Base-by-base conservation (phyloP, 2,329 filamentous ascomycete species). In the Lachnellula arida region DNA sequence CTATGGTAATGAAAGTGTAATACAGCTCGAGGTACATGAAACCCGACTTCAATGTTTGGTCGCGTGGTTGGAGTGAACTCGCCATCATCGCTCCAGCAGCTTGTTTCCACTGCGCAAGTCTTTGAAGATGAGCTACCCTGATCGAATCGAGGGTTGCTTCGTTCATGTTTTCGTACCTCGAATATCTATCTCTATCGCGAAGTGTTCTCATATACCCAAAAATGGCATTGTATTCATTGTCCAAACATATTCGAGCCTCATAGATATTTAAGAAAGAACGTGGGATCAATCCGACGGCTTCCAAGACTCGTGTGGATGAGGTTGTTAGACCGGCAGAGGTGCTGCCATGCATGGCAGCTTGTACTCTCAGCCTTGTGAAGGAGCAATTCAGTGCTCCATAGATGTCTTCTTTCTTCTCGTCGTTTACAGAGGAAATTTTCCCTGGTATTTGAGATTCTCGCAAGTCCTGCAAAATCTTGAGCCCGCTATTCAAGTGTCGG, bases 21-120 rank as follows among this genome's bases (percentile, higher is more conserved):
- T 60, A 60, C 11, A 60, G 46, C 34, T 58, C 50, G 12, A 60
- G 56, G 49, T 58, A 60, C 42, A 39, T 23, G 14, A 40, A 49
- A 9, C 37, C 46, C 9, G 37, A 40, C 15, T 40, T 17, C 28
- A 32, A 32, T 11, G 46, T 28, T 5, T 28, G n/a, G 23, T 32
- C 17, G n/a, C 17, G 23, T 46, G 32, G 2, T 11, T 14, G 19
- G 25, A 22, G 5, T 19, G 19, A 14, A 17, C 25, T 15, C n/a
- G 15, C 28, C 39, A 40, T 49, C 52, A 54, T 48, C 9, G 19
- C 14, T 17, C 22, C 40, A n/a, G 46, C 43, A 3, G 52, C 46
- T 9, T n/a, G 14, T 15, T 49, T 23, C 52, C 52, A 54, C 46
- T 54, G 46, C 17, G 49, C n/a, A 9, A 54, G 52, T 43, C 37